phyloP scores from a whole-genome alignment of 148 eudicot genomes.

The Nepenthes mirabilis region DNA sequence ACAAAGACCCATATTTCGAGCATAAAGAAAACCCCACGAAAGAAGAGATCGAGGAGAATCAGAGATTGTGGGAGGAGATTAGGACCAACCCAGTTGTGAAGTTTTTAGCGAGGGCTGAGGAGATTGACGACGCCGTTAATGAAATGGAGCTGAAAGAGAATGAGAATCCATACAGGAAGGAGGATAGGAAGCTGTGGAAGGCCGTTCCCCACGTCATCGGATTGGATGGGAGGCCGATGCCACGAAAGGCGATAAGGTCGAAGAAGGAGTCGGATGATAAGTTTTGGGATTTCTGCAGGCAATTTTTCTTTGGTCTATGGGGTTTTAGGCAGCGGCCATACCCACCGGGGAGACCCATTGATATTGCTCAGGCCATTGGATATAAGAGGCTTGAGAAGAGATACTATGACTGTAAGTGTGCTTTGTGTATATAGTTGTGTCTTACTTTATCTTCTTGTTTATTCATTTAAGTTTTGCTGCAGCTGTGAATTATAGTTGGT shows the following conservation, averaged over 20 bases:
- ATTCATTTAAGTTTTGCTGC: background rate
- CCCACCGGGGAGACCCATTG: slow-evolving; percentile 77
- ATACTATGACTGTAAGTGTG: slow-evolving; percentile 77
- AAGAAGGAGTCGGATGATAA: slow-evolving; percentile 48
- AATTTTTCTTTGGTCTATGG: slow-evolving; percentile 90
- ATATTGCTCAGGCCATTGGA: slow-evolving; percentile 88
- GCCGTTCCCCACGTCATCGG: slow-evolving; percentile 60
- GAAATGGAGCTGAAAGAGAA: slow-evolving; percentile 56
- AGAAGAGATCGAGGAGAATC: slow-evolving; percentile 62
- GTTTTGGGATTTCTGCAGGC: slow-evolving; percentile 84
- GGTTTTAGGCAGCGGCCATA: slow-evolving; percentile 76
- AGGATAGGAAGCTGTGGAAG: slow-evolving; percentile 56
- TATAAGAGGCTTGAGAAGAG: slow-evolving; percentile 69
- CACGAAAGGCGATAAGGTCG: slow-evolving; percentile 51
- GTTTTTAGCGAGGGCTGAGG: slow-evolving; percentile 45
- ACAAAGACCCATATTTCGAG: slow-evolving; percentile 53
- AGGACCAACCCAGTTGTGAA: slow-evolving; percentile 53
- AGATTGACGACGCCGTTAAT: slow-evolving; percentile 48
- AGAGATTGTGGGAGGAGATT: slow-evolving; percentile 51
- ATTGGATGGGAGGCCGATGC: slow-evolving; percentile 86
- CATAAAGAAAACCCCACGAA: slow-evolving; percentile 39
- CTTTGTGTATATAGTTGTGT: background rate
- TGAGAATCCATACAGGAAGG: slow-evolving; percentile 33
- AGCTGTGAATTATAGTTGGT: background rate
- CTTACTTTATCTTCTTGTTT: background rate